Percentiles rank a stretch among this genome's conserved stretches.
phyloP scores from a whole-genome alignment of 768 basidiomycete species.

The Cystobasidium tubakii region DNA sequence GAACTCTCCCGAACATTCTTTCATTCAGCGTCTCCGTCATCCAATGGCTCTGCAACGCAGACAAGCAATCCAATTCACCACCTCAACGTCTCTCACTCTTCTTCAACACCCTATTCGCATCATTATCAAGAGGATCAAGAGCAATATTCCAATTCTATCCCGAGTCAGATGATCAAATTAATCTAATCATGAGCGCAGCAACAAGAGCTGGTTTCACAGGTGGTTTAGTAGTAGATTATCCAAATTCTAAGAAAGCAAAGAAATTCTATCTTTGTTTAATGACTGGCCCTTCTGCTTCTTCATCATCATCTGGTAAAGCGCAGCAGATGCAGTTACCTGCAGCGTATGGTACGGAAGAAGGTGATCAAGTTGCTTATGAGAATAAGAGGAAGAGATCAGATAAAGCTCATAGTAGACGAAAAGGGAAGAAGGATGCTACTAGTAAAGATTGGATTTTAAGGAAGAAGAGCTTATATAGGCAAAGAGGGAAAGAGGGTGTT shows the following conservation, averaged over 20 bases:
- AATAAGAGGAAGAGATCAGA: constrained; percentile 61
- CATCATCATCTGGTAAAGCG: not conserved
- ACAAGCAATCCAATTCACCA: constrained; percentile 63
- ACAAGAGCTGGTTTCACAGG: constrained; percentile 95
- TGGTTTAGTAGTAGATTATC: constrained; percentile 92
- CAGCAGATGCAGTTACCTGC: constrained; percentile 4
- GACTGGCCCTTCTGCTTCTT: constrained; percentile 56
- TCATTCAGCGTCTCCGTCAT: constrained; percentile 81
- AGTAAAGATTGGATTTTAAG: constrained; percentile 87
- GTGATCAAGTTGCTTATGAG: constrained; percentile 62
- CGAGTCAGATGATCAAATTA: constrained; percentile 91
- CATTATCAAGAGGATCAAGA: constrained; percentile 74
- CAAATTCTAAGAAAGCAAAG: constrained; percentile 88
- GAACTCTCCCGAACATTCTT: not conserved
- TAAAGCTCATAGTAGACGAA: constrained; percentile 50
- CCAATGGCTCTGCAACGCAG: constrained; percentile 96
- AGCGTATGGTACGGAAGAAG: constrained; percentile 44
- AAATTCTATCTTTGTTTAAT: constrained; percentile 92
- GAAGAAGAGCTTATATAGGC: constrained; percentile 92
- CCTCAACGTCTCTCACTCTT: constrained; percentile 61
- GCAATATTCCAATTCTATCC: constrained; percentile 94
- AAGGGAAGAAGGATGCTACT: constrained; percentile 66
- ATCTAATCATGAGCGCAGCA: constrained; percentile 84
- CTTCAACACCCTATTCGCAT: constrained; percentile 86
- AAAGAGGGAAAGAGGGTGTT: constrained; percentile 76